phyloP scores from a whole-genome alignment of 768 basidiomycete genomes.

The Collybia sp. region DNA sequence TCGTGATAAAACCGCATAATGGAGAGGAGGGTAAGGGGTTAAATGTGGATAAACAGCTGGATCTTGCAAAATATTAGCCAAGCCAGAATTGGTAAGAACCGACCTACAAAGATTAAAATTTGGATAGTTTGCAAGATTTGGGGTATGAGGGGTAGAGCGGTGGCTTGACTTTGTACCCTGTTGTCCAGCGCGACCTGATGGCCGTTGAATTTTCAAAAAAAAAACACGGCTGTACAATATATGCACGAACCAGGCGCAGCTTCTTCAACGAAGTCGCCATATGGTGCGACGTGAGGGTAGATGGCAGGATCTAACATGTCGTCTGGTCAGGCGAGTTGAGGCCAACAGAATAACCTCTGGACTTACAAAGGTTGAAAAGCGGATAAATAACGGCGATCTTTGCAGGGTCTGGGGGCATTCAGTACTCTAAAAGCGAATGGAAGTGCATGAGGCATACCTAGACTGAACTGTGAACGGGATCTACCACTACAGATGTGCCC shows the following conservation, averaged over 20 bases:
- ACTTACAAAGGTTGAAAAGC: slow-evolving; percentile 22
- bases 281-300: slow-evolving; percentile 25
- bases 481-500: neutral
- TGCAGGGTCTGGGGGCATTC: too few relatives aligned
- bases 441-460: too few relatives aligned
- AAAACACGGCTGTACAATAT: too few relatives aligned
- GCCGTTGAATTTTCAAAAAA: too few relatives aligned
- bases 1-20: too few relatives aligned
- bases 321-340: neutral
- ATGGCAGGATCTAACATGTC: slow-evolving; percentile 9
- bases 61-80: slow-evolving; percentile 4
- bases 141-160: too few relatives aligned
- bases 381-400: slow-evolving; percentile 4
- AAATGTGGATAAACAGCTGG: slow-evolving; percentile 10
- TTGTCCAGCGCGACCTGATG: too few relatives aligned
- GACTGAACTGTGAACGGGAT: neutral
- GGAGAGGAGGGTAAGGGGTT: neutral
- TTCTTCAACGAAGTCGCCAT: too few relatives aligned
- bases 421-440: slow-evolving; percentile 1
- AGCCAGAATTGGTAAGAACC: neutral
- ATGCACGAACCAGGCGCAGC: too few relatives aligned
- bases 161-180: too few relatives aligned
- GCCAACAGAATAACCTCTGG: slow-evolving; percentile 4
- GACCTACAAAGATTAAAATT: slow-evolving; percentile 13
- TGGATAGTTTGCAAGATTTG: slow-evolving; percentile 5